These are phyloP conservation scores for Saccharum hybrid DNA, from an alignment of 202 grass and related monocot species.

Conservation along the genomic window DNA sequence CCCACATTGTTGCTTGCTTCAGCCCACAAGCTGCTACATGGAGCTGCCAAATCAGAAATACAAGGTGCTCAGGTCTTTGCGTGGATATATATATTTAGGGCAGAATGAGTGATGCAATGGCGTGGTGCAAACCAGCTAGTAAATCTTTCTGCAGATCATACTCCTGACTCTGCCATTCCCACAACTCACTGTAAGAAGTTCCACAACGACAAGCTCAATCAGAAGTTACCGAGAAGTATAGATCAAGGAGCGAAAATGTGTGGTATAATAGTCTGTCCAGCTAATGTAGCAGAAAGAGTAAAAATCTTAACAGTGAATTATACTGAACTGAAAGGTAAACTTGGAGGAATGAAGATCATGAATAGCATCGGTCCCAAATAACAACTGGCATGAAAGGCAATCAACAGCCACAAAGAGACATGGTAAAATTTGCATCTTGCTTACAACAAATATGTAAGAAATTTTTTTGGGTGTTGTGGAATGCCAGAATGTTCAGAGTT, in stretches of 20 bases:
- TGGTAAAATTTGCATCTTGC: background rate
- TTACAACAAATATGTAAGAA: background rate
- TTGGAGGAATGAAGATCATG: constrained; percentile 3
- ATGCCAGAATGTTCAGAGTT: constrained; percentile 23
- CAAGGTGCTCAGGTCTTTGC: constrained; percentile 6
- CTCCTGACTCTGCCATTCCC: constrained; percentile 68
- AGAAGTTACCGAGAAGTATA: constrained; percentile 4
- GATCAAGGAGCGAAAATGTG: background rate
- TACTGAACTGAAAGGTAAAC: constrained; percentile 12
- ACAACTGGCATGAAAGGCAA: background rate
- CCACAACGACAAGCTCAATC: constrained; percentile 15
- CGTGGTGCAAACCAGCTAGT: constrained; percentile 50
- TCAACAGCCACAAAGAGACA: constrained; percentile 4
- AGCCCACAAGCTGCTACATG: constrained; percentile 65
- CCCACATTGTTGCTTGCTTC: constrained; percentile 52
- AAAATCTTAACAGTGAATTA: background rate
- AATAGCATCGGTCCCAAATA: background rate
- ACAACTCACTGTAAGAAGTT: constrained; percentile 61
- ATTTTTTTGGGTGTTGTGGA: background rate
- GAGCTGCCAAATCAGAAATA: constrained; percentile 52
- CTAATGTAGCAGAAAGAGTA: background rate
- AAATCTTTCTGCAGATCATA: constrained; percentile 65
- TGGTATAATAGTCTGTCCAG: background rate
- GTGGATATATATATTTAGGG: background rate
- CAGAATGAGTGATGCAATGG: constrained; percentile 9